These are phyloP conservation scores for Ceratocystis alfenasii DNA, from an alignment of 2,329 filamentous ascomycete genomes.

Conservation along the genomic window DNA sequence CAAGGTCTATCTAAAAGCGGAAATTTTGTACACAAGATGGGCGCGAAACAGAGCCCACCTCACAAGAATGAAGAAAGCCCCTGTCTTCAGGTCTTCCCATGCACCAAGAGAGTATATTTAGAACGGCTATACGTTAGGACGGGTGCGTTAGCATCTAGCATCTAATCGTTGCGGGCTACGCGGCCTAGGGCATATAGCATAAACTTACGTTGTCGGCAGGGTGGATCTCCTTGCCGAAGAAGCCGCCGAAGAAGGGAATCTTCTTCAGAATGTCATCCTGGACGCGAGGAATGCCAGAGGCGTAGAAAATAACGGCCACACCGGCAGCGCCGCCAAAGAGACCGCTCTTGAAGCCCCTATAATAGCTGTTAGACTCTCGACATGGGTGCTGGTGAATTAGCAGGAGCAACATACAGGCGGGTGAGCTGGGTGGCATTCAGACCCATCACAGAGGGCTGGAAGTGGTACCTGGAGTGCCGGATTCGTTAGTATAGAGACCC, in stretches of 20 bases:
- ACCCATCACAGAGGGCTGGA: conserved; percentile 44
- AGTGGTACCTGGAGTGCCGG: conserved; percentile 40
- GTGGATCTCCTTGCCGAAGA: conserved; percentile 20
- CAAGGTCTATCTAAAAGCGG: conserved; percentile 14
- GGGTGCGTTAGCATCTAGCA: not conserved
- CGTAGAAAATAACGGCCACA: conserved; percentile 47
- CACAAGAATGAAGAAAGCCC: conserved; percentile 7
- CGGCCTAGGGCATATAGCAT: not conserved
- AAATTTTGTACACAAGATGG: conserved; percentile 19
- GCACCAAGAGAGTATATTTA: conserved; percentile 24
- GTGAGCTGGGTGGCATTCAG: conserved; percentile 38
- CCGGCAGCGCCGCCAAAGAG: conserved; percentile 47
- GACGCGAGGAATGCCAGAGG: conserved; percentile 50
- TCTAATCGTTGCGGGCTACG: not conserved
- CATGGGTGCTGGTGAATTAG: not conserved
- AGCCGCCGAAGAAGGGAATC: conserved; percentile 24
- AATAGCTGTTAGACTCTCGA: not conserved
- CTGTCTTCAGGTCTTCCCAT: conserved; percentile 6
- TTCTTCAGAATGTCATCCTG: conserved; percentile 48
- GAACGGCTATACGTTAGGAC: conserved; percentile 14
- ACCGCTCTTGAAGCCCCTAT: conserved; percentile 41
- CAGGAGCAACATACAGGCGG: conserved; percentile 39
- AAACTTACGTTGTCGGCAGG: conserved; percentile 22
- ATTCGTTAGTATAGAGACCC: conserved; percentile 23
- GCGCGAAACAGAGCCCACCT: not conserved